Evolutionary conservation across 805 yeast genomes (phyloP).

Genomic region (Sungouiella thailandica): DNA sequence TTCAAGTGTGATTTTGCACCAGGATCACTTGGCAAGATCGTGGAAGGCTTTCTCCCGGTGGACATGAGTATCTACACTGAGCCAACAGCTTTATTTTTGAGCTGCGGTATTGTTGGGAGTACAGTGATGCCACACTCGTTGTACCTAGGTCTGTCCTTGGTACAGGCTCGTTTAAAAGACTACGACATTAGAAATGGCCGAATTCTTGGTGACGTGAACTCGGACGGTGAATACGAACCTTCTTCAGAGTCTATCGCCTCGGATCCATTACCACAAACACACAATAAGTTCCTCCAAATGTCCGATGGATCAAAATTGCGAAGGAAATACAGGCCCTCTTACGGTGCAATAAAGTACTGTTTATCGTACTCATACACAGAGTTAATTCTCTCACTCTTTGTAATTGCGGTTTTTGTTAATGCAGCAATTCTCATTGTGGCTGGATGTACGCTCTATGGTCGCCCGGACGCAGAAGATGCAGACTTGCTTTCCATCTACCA

Average conservation of each 20-base stretch:
- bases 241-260: background rate
- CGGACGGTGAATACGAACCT: conserved; percentile 4
- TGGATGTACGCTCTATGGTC: conserved; percentile 35
- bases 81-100: conserved; percentile 36
- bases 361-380: conserved; percentile 37
- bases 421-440: conserved; percentile 43
- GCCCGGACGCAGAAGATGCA: conserved; percentile 43
- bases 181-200: conserved; percentile 33
- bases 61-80: conserved; percentile 26
- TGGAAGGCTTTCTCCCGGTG: conserved; percentile 66
- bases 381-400: conserved; percentile 34
- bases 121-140: conserved; percentile 46
- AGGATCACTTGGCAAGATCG: conserved; percentile 47
- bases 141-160: conserved; percentile 40
- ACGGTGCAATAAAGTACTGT: conserved; percentile 37
- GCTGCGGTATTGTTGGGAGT: conserved; percentile 44
- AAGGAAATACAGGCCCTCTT: conserved; percentile 36
- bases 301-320: conserved; percentile 28
- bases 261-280: conserved; percentile 14
- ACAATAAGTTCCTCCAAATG: conserved; percentile 16
- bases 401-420: conserved; percentile 42
- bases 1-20: conserved; percentile 49
- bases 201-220: conserved; percentile 2
- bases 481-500: conserved; percentile 41
- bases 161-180: conserved; percentile 40